phyloP scores from a whole-genome alignment of 441 rosid genomes.

The Lepidium campestre region DNA sequence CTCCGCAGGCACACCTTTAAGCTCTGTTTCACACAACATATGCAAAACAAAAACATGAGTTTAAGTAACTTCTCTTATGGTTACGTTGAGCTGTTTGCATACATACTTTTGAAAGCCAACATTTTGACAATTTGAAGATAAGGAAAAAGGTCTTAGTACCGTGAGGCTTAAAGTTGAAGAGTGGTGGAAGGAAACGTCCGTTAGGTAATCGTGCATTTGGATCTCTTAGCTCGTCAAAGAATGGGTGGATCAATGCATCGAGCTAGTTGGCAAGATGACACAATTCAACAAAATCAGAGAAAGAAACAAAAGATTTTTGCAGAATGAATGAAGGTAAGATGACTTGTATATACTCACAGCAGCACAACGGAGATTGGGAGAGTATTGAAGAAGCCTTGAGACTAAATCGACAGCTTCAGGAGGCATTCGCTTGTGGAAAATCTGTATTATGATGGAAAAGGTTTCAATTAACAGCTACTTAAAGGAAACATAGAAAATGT shows the following conservation, averaged over 20 bases:
- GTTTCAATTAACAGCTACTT: neutral
- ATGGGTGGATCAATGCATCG: slow-evolving; percentile 81
- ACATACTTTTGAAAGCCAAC: neutral
- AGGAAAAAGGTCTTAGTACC: slow-evolving; percentile 35
- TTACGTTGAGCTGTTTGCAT: neutral
- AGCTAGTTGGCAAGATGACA: slow-evolving; percentile 36
- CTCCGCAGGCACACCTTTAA: slow-evolving; percentile 71
- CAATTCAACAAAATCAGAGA: slow-evolving; percentile 9
- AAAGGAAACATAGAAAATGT: neutral
- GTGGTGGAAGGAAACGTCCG: slow-evolving; percentile 87
- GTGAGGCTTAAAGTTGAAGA: slow-evolving; percentile 77
- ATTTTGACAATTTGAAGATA: neutral
- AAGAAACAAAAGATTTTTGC: neutral
- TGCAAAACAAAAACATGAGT: neutral
- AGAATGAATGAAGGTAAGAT: neutral
- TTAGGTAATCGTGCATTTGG: slow-evolving; percentile 68
- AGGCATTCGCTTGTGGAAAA: slow-evolving; percentile 91
- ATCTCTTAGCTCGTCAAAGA: slow-evolving; percentile 89
- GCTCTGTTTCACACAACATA: slow-evolving; percentile 41
- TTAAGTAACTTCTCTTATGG: neutral
- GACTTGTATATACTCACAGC: slow-evolving; percentile 57
- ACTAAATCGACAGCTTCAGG: slow-evolving; percentile 95
- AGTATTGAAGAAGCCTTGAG: slow-evolving; percentile 87
- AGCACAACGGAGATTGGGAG: slow-evolving; percentile 86
- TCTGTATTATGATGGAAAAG: slow-evolving; percentile 33